These are phyloP conservation scores for Phytophthora capsici DNA, from an alignment of 352 stramenopile species.

Conservation along the genomic window DNA sequence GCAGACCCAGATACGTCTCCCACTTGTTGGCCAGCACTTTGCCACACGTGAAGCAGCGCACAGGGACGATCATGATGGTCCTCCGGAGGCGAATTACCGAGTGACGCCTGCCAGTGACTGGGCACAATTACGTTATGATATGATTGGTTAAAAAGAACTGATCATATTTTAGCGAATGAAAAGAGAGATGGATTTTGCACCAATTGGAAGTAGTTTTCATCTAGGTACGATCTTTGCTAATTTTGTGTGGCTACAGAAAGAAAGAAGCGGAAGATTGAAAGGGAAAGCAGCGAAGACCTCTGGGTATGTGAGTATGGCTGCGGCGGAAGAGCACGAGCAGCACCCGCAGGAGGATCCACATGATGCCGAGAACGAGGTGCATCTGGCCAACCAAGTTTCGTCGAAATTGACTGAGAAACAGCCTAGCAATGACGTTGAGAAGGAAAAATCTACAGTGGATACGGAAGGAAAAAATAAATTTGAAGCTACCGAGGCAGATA, in stretches of 20 bases:
- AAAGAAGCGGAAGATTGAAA: constrained; percentile 16
- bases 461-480: constrained; percentile 16
- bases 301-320: constrained; percentile 33
- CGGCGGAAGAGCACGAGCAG: constrained; percentile 24
- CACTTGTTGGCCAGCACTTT: constrained; percentile 99
- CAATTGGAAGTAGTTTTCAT: not conserved
- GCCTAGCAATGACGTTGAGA: constrained; percentile 15
- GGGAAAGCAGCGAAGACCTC: not conserved
- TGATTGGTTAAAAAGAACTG: constrained; percentile 13
- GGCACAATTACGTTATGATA: not conserved
- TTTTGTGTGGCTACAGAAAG: constrained; percentile 20
- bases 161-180: constrained; percentile 12
- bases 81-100: constrained; percentile 27
- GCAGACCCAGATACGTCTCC: constrained; percentile 98
- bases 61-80: constrained; percentile 97
- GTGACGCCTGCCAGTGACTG: constrained; percentile 22
- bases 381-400: constrained; percentile 18
- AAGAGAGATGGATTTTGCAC: not conserved
- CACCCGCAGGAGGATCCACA: not conserved
- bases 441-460: constrained; percentile 1
- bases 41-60: constrained; percentile 99
- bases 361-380: constrained; percentile 16
- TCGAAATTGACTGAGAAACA: constrained; percentile 15
- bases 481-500: not conserved
- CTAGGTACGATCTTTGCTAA: constrained; percentile 22